Base-by-base conservation (phyloP, 305 asterid genomes). In the Plantago lanceolata region DNA sequence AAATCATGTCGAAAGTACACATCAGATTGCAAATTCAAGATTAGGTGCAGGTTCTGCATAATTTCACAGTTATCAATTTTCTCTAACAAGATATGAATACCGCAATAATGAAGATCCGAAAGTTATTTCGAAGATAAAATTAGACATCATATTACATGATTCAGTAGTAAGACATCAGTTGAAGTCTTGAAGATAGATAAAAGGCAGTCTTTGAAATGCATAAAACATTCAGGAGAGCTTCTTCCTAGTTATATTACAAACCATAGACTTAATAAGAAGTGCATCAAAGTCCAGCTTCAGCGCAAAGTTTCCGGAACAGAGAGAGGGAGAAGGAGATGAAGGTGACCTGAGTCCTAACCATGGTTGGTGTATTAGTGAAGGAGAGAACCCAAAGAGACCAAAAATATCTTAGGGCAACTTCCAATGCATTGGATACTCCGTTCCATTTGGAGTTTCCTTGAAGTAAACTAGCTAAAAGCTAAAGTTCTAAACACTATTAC, bases 341-440 rank as follows among this genome's bases (percentile, higher is more conserved):
- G 81, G 76, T 60, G 73, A 75, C 89, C 95, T 57, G 80, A 85
- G 90, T 81, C 87, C 93, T 90, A 88, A 88, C 97, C 95, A 88
- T 88, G 95, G 94, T 84, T 78, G 85, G 76, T 78, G 76, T 67
- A 79, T 79, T 73, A 69, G 78, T 69, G 75, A 59, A 74, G 87
- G 78, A 79, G 83, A 74, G 83, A 74, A 78, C 84, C 94, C 83
- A 65, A 28, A 80, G 83, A 80, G 84, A 75, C 79, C 76, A 82
- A 82, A 87, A 81, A 83, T 76, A 82, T 87, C 82, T 56, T 49
- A 66, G 82, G 86, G 81, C 71, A 71, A 70, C 84, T 80, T 88
- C 82, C 64, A 61, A 78, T 82, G 90, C 91, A 82, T 59, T 67
- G 80, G 73, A 84, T 71, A 88, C 80, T 86, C 89, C 72, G 48